Percentiles rank a stretch among this genome's conserved stretches.
Conservation (phyloP, 2,329 filamentous ascomycete genomes). For the Talaromyces pinophilus region DNA sequence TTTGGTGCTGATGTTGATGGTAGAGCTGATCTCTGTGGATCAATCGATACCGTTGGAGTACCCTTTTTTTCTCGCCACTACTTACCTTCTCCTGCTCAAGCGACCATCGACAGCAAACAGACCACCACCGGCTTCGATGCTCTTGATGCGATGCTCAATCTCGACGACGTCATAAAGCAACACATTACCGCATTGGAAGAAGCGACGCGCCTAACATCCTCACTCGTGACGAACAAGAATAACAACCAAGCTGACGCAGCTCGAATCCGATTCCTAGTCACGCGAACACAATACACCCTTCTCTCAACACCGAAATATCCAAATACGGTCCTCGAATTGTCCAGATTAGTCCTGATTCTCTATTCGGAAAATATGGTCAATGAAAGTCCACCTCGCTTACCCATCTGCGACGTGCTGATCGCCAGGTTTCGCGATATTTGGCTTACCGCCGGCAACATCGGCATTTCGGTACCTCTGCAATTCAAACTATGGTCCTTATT, state of each 20-base stretch:
- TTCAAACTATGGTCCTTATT: slow-evolving; percentile 17
- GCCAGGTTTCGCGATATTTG: background rate
- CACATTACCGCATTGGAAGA: background rate
- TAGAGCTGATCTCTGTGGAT: slow-evolving; percentile 17
- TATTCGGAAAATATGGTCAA: slow-evolving; percentile 7
- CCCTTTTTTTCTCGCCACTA: slow-evolving; percentile 15
- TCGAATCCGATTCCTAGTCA: slow-evolving; percentile 15
- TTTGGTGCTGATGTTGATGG: background rate
- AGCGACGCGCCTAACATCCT: background rate
- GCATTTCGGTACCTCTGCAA: background rate
- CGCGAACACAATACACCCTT: slow-evolving; percentile 16
- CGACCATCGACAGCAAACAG: background rate
- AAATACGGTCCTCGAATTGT: background rate
- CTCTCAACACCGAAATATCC: slow-evolving; percentile 4
- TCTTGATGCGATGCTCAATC: background rate
- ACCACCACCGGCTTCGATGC: background rate
- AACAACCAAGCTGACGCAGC: slow-evolving; percentile 1
- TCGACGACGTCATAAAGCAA: background rate
- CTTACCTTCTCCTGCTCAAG: background rate
- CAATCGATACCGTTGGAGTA: slow-evolving; percentile 8
- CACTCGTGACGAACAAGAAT: slow-evolving; percentile 7
- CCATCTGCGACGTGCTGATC: slow-evolving; percentile 15
- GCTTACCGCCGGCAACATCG: background rate
- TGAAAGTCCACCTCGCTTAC: slow-evolving; percentile 7
- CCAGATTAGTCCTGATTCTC: slow-evolving; percentile 8